Conservation (phyloP, 176 grass and related monocot species). For the Thinopyrum elongatum region DNA sequence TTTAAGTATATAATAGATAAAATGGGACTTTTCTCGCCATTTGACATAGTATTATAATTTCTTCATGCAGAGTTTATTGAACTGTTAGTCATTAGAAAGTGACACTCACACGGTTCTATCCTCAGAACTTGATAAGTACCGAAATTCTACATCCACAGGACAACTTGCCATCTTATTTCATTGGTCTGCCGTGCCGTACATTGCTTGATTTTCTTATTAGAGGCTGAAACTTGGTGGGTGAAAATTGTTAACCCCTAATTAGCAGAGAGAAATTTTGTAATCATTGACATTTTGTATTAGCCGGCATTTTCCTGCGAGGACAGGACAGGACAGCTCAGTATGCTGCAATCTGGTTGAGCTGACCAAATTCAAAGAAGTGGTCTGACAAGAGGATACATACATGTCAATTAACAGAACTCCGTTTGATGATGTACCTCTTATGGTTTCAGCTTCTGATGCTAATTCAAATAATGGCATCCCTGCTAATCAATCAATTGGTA, state of each 20-base stretch:
- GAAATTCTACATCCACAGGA: neutral
- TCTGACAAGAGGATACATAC: no score
- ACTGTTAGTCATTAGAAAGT: neutral
- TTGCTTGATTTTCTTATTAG: neutral
- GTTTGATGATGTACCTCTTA: no score
- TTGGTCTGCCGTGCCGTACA: neutral
- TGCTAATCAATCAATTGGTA: neutral
- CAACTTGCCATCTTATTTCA: neutral
- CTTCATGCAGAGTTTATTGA: neutral
- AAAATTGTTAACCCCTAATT: neutral
- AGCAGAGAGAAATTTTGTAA: neutral
- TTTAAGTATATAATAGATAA: no score
- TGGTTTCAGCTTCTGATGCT: no score
- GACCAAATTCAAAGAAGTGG: no score
- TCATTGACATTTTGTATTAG: constrained; percentile 5
- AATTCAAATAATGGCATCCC: neutral
- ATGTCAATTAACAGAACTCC: no score
- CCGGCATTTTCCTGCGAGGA: neutral
- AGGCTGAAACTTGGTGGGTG: neutral
- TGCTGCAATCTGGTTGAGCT: neutral
- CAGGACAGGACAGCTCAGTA: neutral
- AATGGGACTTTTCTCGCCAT: no score
- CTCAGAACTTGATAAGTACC: neutral
- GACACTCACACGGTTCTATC: neutral
- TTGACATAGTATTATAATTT: neutral